These are phyloP conservation scores for Bipolaris victoriae DNA, from an alignment of 2,329 filamentous ascomycete species.

Conservation along the genomic window DNA sequence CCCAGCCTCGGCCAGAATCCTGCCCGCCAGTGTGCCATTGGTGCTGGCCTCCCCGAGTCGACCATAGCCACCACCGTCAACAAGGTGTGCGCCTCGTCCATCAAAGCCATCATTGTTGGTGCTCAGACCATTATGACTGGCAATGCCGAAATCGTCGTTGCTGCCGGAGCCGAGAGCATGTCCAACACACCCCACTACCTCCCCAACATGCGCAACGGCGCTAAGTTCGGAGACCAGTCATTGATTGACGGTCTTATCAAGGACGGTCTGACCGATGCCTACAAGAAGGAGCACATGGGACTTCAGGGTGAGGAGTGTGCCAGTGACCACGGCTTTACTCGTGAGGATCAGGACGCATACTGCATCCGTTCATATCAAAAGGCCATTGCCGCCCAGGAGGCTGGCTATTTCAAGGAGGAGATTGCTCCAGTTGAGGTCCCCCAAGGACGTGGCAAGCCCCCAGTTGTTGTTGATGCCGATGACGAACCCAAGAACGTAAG, in stretches of 20 bases:
- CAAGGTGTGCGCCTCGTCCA: slow-evolving; percentile 95
- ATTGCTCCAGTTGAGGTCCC: slow-evolving; percentile 89
- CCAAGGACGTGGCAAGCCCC: slow-evolving; percentile 88
- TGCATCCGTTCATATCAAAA: slow-evolving; percentile 95
- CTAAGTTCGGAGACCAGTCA: slow-evolving; percentile 91
- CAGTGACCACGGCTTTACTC: slow-evolving; percentile 76
- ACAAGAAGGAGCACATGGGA: slow-evolving; percentile 97
- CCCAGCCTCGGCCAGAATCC: slow-evolving; percentile 90
- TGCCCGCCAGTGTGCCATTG: slow-evolving; percentile 89
- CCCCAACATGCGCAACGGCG: slow-evolving; percentile 80
- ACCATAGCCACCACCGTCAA: slow-evolving; percentile 93
- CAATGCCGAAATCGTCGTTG: slow-evolving; percentile 89
- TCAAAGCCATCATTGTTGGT: slow-evolving; percentile 93
- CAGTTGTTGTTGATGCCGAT: slow-evolving; percentile 78
- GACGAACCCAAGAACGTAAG: slow-evolving; percentile 92
- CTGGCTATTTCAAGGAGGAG: slow-evolving; percentile 80
- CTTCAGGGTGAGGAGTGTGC: slow-evolving; percentile 91
- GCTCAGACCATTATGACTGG: slow-evolving; percentile 98
- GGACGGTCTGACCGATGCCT: slow-evolving; percentile 93
- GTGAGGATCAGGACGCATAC: slow-evolving; percentile 92
- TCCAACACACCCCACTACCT: slow-evolving; percentile 97
- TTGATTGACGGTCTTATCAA: slow-evolving; percentile 91
- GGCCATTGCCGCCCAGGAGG: slow-evolving; percentile 83
- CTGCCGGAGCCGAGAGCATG: slow-evolving; percentile 97
- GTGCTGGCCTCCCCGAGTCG: slow-evolving; percentile 79